phyloP scores from a whole-genome alignment of 2,329 filamentous ascomycete genomes.

The Fonsecaea pedrosoi region DNA sequence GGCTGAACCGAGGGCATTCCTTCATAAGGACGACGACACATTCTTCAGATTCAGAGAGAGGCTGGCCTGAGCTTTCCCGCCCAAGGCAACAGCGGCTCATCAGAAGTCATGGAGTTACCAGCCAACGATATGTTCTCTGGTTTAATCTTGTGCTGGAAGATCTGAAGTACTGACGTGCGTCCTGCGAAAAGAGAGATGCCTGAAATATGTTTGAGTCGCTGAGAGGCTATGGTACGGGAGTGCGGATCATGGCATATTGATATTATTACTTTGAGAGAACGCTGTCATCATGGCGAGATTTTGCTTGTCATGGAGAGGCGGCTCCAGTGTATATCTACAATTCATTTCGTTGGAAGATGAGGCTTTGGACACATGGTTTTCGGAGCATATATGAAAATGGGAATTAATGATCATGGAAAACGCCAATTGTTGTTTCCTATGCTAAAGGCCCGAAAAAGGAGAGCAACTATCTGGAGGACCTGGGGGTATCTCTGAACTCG shows the following conservation, averaged over 20 bases:
- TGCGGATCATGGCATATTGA: not conserved
- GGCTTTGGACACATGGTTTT: not conserved
- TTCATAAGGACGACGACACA: not conserved
- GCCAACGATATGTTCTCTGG: not conserved
- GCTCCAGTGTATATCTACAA: not conserved
- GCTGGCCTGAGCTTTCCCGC: not conserved
- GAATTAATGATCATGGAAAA: not conserved
- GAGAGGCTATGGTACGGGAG: not conserved
- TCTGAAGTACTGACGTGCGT: not conserved
- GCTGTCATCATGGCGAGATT: not conserved
- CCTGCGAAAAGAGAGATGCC: not conserved
- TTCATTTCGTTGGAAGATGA: not conserved
- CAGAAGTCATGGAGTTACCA: not conserved
- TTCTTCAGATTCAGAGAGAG: not conserved
- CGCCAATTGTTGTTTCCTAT: constrained; percentile 30
- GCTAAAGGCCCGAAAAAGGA: constrained; percentile 22
- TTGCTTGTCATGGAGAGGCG: not conserved
- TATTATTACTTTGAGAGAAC: not conserved
- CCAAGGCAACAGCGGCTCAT: not conserved
- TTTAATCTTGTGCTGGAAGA: not conserved
- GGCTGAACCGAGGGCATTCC: not conserved
- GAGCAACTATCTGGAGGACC: constrained; percentile 29
- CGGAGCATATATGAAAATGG: not conserved
- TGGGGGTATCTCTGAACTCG: constrained; percentile 34
- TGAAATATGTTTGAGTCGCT: not conserved